A percentile compares a stretch with the other conserved stretches of the same genome.
These are phyloP conservation scores for Paramyrothecium sp. DNA, from an alignment of 2,329 filamentous ascomycete genomes.

Conservation along the genomic window DNA sequence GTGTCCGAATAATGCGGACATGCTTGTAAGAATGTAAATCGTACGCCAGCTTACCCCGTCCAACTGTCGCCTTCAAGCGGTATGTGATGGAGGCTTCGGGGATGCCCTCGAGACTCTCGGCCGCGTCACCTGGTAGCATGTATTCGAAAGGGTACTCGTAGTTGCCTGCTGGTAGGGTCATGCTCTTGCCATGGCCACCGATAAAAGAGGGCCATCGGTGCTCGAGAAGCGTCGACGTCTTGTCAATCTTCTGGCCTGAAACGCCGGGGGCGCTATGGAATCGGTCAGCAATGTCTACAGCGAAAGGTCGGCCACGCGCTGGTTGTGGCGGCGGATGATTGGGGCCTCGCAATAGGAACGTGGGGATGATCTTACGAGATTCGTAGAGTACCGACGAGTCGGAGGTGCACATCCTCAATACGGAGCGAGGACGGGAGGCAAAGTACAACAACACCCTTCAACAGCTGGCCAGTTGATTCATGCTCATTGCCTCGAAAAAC, in stretches of 20 bases:
- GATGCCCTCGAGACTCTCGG: conserved; percentile 90
- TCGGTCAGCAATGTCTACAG: conserved; percentile 33
- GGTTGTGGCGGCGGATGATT: too few species aligned
- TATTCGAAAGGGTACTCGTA: conserved; percentile 82
- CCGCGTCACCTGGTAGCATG: conserved; percentile 66
- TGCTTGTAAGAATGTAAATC: conserved; percentile 80
- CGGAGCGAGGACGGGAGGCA: conserved; percentile 68
- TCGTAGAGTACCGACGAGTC: conserved; percentile 68
- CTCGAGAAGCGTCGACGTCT: conserved; percentile 59
- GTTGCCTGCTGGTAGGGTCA: conserved; percentile 67
- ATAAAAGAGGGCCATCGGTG: conserved; percentile 70
- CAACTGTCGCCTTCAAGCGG: conserved; percentile 85
- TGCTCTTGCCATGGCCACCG: conserved; percentile 52
- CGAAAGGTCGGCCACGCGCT: too few species aligned
- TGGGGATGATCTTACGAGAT: conserved; percentile 52
- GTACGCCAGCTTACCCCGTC: conserved; percentile 82
- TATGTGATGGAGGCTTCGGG: conserved; percentile 86
- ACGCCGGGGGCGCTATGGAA: conserved; percentile 55
- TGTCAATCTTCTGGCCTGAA: conserved; percentile 58
- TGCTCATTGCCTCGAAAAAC: conserved; percentile 74
- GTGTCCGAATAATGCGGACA: conserved; percentile 73
- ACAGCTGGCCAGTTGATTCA: conserved; percentile 71
- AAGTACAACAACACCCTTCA: conserved; percentile 72
- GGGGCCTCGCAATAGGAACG: background rate
- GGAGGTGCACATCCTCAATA: conserved; percentile 71